phyloP scores from a whole-genome alignment of 495 filamentous ascomycete genomes.

The Hyphodiscus hymeniophilus region DNA sequence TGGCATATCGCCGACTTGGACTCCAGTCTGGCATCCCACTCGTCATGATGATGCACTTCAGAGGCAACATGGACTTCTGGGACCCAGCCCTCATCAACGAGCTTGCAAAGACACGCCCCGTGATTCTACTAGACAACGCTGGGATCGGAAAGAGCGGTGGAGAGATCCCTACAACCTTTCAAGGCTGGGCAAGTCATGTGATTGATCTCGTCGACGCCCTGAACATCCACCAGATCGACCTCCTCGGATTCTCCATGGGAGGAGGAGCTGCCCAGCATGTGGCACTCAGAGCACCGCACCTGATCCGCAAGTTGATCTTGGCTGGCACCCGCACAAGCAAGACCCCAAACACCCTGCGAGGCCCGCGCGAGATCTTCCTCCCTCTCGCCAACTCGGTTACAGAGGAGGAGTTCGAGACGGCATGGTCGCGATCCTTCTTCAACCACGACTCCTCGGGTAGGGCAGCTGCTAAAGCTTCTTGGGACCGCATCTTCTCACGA shows the following conservation, averaged over 20 bases:
- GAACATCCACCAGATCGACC: constrained; percentile 49
- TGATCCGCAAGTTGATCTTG: constrained; percentile 21
- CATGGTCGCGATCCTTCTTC: constrained; percentile 17
- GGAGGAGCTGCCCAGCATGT: constrained; percentile 24
- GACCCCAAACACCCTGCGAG: constrained; percentile 5
- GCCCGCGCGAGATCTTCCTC: constrained; percentile 1
- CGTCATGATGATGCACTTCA: constrained; percentile 25
- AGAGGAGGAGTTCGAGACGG: constrained; percentile 8
- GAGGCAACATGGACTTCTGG: constrained; percentile 27
- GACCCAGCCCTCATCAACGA: constrained; percentile 24
- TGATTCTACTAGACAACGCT: constrained; percentile 23
- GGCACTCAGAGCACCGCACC: constrained; percentile 14
- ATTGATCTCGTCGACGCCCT: constrained; percentile 50
- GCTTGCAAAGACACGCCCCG: constrained; percentile 19
- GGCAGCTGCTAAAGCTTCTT: constrained; percentile 17
- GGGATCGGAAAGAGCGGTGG: constrained; percentile 22
- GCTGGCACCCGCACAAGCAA: constrained; percentile 18
- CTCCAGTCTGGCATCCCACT: constrained; percentile 21
- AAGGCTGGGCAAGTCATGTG: constrained; percentile 46
- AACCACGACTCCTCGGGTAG: constrained; percentile 13
- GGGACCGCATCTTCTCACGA: constrained; percentile 17
- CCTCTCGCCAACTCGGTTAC: constrained; percentile 1
- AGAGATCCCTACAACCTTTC: constrained; percentile 14
- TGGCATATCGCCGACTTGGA: constrained; percentile 28
- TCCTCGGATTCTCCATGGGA: constrained; percentile 27